Evolutionary conservation across 306 rosid genomes (phyloP), one percentile per base, ranked within the genome.

Genomic region (Gillenia trifoliata): DNA sequence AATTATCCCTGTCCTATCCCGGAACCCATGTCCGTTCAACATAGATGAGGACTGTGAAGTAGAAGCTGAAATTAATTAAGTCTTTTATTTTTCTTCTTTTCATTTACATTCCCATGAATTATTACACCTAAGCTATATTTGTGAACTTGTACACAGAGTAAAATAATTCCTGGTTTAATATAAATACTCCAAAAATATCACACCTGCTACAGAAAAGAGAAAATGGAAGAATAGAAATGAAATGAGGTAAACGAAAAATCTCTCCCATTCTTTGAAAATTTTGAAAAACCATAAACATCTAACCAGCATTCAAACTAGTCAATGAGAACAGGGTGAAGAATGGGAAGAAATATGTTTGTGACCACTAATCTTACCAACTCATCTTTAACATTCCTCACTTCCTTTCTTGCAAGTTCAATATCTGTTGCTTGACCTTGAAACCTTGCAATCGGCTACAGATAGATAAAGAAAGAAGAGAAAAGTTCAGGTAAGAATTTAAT

Each of bases 361-460:
- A 67, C 62, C 73, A 75, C 55, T 61, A 67, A 78, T 74, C 92
- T 84, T 82, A 95, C 98, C 97, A 95, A 73, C 70, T 85, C 97
- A 8, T 76, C 75, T 84, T 95, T 95, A 85, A 92, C 86, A 71
- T 83, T 85, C 59, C 80, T 88, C 69, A 90, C 82, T 88, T 90
- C 98, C 86, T 59, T 89, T 84, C 98, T 92, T 61, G 97, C 96
- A 49, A 87, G 81, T 40, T 89, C 87, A 70, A 95, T 86, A 80
- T 92, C 99, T 7, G 89, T 81, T 69, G 98, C 99, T 85, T 92
- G 99, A 77, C 99, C 98, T 79, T 95, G 92, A 83, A 89, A 89
- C 86, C 97, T 87, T 72, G 90, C 96, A 79, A 95, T 95, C 49
- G 98, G 99, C 98, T 95, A 84, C 80, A 89, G 70, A 81, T 71